These are phyloP conservation scores for Durio zibethinus DNA, from an alignment of 345 rosid species.

Conservation along the genomic window DNA sequence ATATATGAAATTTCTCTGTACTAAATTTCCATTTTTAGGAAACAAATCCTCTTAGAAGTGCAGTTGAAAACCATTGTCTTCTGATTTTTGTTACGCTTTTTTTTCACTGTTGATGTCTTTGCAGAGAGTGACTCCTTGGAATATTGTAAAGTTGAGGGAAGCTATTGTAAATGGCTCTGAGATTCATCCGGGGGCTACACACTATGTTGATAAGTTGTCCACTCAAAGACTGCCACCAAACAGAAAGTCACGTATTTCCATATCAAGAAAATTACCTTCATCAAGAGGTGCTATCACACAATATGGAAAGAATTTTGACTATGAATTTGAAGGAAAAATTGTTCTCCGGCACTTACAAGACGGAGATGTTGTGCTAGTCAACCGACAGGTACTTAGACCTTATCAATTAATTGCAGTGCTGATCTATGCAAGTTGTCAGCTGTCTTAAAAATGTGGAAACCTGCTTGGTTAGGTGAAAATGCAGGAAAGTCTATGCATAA, in stretches of 20 bases:
- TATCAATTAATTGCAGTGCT: neutral
- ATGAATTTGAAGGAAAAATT: constrained; percentile 70
- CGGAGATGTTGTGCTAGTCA: constrained; percentile 92
- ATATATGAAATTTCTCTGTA: neutral
- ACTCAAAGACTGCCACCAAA: constrained; percentile 44
- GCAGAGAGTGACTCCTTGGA: constrained; percentile 95
- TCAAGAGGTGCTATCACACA: constrained; percentile 66
- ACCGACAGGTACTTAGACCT: constrained; percentile 70
- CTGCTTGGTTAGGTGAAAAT: constrained; percentile 1
- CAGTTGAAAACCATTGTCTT: neutral
- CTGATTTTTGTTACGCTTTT: neutral
- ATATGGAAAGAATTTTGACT: constrained; percentile 54
- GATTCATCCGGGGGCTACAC: constrained; percentile 88
- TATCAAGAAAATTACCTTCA: constrained; percentile 74
- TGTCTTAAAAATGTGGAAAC: neutral
- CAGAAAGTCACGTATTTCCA: constrained; percentile 54
- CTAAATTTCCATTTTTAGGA: neutral
- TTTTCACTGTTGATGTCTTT: constrained; percentile 15
- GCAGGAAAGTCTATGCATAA: neutral
- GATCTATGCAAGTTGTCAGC: neutral
- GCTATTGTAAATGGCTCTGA: constrained; percentile 86
- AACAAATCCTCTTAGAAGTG: neutral
- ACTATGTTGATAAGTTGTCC: constrained; percentile 68
- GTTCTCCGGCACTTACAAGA: constrained; percentile 88
- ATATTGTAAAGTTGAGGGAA: constrained; percentile 59